Conservation (phyloP, 805 yeast genomes). For the Zygosaccharomyces rouxii region DNA sequence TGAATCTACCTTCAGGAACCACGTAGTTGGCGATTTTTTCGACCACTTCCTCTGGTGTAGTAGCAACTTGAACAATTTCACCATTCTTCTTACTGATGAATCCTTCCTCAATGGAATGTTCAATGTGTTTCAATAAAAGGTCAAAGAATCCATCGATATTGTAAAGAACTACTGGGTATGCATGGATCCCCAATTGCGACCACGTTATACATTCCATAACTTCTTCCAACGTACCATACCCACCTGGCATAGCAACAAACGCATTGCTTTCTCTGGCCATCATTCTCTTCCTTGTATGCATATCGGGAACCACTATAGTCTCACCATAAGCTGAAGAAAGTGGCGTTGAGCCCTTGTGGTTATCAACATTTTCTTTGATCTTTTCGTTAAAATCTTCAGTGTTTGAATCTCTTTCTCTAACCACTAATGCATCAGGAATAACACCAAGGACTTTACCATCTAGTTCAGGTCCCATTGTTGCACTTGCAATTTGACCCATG, state of each 20-base stretch:
- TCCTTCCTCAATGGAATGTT: conserved; percentile 55
- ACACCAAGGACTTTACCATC: conserved; percentile 74
- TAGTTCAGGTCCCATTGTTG: conserved; percentile 44
- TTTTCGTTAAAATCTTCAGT: conserved; percentile 43
- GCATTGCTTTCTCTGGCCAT: conserved; percentile 88
- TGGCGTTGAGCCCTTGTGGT: conserved; percentile 64
- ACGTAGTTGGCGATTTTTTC: conserved; percentile 54
- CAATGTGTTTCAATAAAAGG: conserved; percentile 57
- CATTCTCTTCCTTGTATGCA: conserved; percentile 83
- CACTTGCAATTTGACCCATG: conserved; percentile 72
- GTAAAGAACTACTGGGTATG: conserved; percentile 72
- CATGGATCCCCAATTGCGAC: conserved; percentile 84
- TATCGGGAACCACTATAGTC: conserved; percentile 76
- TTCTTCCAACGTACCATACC: conserved; percentile 87
- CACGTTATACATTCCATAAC: conserved; percentile 86
- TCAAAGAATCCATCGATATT: conserved; percentile 81
- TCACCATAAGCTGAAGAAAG: conserved; percentile 57
- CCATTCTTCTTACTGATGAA: conserved; percentile 67
- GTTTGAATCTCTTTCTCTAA: conserved; percentile 56
- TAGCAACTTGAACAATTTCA: conserved; percentile 63
- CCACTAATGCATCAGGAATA: conserved; percentile 78
- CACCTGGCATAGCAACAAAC: conserved; percentile 87
- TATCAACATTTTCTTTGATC: conserved; percentile 49
- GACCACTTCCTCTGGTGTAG: conserved; percentile 64
- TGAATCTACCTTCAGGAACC: conserved; percentile 69